Evolutionary conservation across 2,329 filamentous ascomycete species (phyloP), one percentile per base, ranked within the genome.

Genomic region (Trichoderma hamatum): DNA sequence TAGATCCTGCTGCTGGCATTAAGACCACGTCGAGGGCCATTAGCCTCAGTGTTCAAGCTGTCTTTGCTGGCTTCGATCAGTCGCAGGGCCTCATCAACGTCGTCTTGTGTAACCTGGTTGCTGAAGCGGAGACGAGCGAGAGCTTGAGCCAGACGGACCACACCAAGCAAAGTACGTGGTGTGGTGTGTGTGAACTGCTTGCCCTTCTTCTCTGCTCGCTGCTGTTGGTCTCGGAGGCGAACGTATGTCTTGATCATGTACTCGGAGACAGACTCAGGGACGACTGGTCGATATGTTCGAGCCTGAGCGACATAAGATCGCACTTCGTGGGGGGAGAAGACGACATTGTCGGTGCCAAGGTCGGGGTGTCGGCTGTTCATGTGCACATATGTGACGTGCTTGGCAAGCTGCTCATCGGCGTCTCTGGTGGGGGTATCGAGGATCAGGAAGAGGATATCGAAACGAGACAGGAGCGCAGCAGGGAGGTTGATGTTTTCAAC

Each of bases 401-500:
- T 93, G 71, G 96, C 96, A 26, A 99, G 88, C 80, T 97, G 93
- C 77, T 96, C 94, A 76, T 99, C 96, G 0, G 88, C 87, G 74
- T 99, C 96, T 72, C 94, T 91, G 21, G 90, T 90, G 2, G 96
- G 95, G 46, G 93, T 97, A 83, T 99, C 96, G 70, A 99, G 91
- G 75, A 99, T 94, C 58, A 99, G 86, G 86, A 98, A 99, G 73
- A 99, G 88, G 73, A 99, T 87, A 79, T 99, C 96, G 81, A 99
- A 99, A 88, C 96, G 93, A 70, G 95, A 97, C 67, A 99, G 88
- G 24, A 99, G 88, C 24, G 96, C 96, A 21, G 96, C 96, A n/a
- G 96, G 96, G 51, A 99, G 89, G 81, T 99, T 99, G 82, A 99
- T 99, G 81, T 99, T 99, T 80, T 99, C 96, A 30, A 99, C 94